Conservation (phyloP, 2,329 filamentous ascomycete species). For the Mollisiaceae sp. region DNA sequence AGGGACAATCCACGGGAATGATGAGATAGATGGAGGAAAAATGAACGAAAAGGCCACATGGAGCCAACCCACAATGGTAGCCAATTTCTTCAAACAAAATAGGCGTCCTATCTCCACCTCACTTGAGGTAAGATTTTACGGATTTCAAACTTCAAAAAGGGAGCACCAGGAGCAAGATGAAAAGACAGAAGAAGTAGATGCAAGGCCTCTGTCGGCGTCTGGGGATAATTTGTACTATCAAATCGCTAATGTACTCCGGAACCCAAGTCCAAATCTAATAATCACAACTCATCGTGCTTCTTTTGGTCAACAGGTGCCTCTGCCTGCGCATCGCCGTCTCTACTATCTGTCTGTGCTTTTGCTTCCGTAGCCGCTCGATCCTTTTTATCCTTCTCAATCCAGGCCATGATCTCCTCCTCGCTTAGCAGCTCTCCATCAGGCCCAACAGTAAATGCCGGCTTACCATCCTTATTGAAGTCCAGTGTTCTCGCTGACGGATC, state of each 20-base stretch:
- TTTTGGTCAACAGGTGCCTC: constrained; percentile 15
- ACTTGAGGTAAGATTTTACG: background rate
- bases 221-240: constrained; percentile 4
- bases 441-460: constrained; percentile 45
- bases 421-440: constrained; percentile 51
- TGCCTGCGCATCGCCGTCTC: background rate
- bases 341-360: constrained; percentile 11
- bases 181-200: background rate
- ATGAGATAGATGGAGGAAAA: too few species aligned
- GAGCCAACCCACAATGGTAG: too few species aligned
- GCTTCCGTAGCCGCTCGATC: constrained; percentile 21
- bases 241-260: constrained; percentile 10
- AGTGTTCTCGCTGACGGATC: constrained; percentile 46
- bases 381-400: constrained; percentile 52
- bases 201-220: background rate
- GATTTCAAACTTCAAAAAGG: background rate
- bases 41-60: too few species aligned
- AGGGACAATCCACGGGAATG: too few species aligned
- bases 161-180: background rate
- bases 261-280: background rate
- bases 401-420: constrained; percentile 57
- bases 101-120: background rate
- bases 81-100: background rate
- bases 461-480: constrained; percentile 47
- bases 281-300: constrained; percentile 35